Evolutionary conservation across 805 yeast species (phyloP), one percentile per base, ranked within the genome.

Genomic region (Ogataea nonfermentans): DNA sequence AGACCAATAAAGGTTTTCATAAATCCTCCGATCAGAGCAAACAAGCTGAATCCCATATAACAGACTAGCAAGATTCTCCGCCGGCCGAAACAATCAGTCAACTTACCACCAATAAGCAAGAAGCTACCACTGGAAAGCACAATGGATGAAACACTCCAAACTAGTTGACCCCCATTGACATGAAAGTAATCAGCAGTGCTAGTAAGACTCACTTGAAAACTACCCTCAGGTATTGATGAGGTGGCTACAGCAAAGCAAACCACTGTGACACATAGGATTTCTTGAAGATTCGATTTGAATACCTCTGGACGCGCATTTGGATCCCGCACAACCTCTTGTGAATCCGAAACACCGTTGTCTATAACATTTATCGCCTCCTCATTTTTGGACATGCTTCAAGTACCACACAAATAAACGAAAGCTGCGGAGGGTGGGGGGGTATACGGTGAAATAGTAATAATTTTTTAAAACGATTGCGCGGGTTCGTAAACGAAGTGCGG

Each of bases 71-170:
- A 57, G 22, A 59, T 44, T 11, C 56, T 52, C 31, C 59, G 59
- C 13, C 68, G 53, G 6, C 72, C 72, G 35, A 69, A 42, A 9
- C 56, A 48, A 43, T 68, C 74, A 4, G 71, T 62, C 2, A 68
- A 32, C 8, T 62, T 62, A 0, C 73, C 71, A 41, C 63, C 56
- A 9, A 68, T 41, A 29, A 68, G 50, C 9, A 68, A 51, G 16
- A 62, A 53, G 1, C 70, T 53, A 7, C 71, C 73, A 29, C 53
- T 55, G 11, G 68, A 60, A 3, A 68, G 50, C 13, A 58, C 52
- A 15, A 65, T 55, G 2, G 69, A 53, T 6, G 66, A 55, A 13
- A 61, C 49, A n/a, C 64, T 52, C 74, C 73, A 68, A 7, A 68
- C 60, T 14, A 68, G 47, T 13, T 51, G 40, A 7, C 70, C 69